These are phyloP conservation scores for Ceratocystiopsis brevicomis DNA, from an alignment of 2,329 filamentous ascomycete species.

Conservation along the genomic window DNA sequence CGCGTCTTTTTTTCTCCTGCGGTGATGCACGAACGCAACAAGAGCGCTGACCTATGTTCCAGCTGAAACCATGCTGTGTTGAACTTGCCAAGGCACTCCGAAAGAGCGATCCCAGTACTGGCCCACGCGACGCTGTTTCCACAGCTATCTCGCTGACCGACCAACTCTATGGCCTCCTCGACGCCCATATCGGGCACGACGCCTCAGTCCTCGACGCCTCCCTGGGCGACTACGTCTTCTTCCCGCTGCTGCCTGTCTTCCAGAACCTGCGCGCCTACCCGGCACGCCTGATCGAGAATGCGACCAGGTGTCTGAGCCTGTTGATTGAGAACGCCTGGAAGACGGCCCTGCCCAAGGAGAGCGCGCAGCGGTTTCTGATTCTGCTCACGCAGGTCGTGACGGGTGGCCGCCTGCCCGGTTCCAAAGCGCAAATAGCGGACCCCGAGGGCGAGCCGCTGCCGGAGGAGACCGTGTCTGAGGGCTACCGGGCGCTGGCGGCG, in stretches of 20 bases:
- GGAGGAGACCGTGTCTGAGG: constrained; percentile 58
- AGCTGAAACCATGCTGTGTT: constrained; percentile 47
- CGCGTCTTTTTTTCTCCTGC: background rate
- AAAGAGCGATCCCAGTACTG: constrained; percentile 6
- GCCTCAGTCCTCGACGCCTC: constrained; percentile 49
- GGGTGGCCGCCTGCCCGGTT: constrained; percentile 38
- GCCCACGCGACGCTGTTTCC: constrained; percentile 14
- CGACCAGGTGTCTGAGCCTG: constrained; percentile 54
- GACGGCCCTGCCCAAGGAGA: constrained; percentile 44
- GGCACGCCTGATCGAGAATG: constrained; percentile 52
- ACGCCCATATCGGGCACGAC: constrained; percentile 24
- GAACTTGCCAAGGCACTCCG: constrained; percentile 37
- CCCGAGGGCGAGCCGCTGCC: constrained; percentile 18
- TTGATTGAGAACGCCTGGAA: constrained; percentile 69
- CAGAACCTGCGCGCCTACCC: constrained; percentile 55
- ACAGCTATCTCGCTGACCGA: constrained; percentile 23
- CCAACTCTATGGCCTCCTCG: constrained; percentile 27
- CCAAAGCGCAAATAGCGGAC: background rate
- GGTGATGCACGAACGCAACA: too few species aligned
- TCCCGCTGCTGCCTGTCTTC: constrained; percentile 75
- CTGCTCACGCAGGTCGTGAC: constrained; percentile 67
- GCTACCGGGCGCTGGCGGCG: constrained; percentile 48
- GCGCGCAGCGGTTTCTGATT: constrained; percentile 71
- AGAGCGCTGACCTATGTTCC: background rate
- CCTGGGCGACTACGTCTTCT: constrained; percentile 86